Conservation (phyloP, 2,329 filamentous ascomycete genomes). For the Lanzia echinophila region DNA sequence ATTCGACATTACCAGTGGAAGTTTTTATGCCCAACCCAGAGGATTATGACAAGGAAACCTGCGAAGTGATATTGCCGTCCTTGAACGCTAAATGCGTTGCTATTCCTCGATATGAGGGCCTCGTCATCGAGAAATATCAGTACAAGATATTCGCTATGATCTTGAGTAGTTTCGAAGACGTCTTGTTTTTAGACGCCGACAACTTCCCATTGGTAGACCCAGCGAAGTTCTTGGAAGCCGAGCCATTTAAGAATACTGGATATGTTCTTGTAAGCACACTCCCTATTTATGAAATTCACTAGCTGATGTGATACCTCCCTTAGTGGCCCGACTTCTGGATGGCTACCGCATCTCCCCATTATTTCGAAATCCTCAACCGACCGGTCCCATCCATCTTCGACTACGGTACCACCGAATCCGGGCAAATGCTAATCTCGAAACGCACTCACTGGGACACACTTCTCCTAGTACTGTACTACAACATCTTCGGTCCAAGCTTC, state of each 20-base stretch:
- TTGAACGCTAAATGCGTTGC: conserved; percentile 36
- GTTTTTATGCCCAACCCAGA: conserved; percentile 33
- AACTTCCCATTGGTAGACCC: conserved; percentile 38
- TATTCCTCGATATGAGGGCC: conserved; percentile 33
- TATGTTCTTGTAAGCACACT: conserved; percentile 29
- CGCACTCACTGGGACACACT: conserved; percentile 36
- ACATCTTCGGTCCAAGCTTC: conserved; percentile 38
- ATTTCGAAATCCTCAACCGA: conserved; percentile 32
- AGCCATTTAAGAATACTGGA: conserved; percentile 36
- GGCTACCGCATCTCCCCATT: conserved; percentile 33
- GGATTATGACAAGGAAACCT: conserved; percentile 33
- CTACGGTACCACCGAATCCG: conserved; percentile 36
- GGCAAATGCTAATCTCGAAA: conserved; percentile 40
- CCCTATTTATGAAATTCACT: not conserved
- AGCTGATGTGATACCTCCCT: not conserved
- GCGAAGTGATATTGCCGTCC: conserved; percentile 32
- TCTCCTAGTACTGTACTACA: conserved; percentile 43
- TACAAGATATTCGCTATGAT: conserved; percentile 42
- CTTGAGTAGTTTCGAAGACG: conserved; percentile 42
- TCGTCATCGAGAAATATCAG: conserved; percentile 38
- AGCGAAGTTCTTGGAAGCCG: conserved; percentile 33
- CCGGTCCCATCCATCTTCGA: conserved; percentile 14
- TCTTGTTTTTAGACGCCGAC: conserved; percentile 43
- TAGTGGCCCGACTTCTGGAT: conserved; percentile 43
- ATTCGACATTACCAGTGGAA: conserved; percentile 35